phyloP scores from a whole-genome alignment of 441 rosid genomes.

The Cnidoscolus chayamansa region DNA sequence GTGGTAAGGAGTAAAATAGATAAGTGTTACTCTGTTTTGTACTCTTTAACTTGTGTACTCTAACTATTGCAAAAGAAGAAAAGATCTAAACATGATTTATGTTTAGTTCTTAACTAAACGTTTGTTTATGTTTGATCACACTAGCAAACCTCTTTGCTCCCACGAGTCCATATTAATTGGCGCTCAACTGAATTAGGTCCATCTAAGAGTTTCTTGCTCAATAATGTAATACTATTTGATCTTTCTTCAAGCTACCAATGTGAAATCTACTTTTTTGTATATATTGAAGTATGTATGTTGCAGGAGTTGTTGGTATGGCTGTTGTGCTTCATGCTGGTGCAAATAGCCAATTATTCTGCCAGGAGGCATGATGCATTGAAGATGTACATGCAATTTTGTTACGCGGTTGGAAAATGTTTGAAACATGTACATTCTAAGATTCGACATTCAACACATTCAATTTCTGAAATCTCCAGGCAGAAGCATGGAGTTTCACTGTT shows the following conservation, averaged over 20 bases:
- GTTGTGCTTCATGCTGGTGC: slow-evolving; percentile 1
- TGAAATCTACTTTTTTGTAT: not conserved
- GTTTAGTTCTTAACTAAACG: not conserved
- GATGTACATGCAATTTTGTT: not conserved
- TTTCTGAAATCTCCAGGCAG: not conserved
- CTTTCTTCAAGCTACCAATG: not conserved
- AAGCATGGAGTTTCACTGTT: not conserved
- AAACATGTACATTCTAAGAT: slow-evolving; percentile 7
- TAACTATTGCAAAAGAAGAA: not conserved
- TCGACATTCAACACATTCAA: not conserved
- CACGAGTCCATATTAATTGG: not conserved
- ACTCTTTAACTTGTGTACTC: not conserved
- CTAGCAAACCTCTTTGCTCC: not conserved
- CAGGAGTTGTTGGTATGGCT: not conserved
- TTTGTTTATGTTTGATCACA: not conserved
- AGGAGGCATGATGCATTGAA: slow-evolving; percentile 1
- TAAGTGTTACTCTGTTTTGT: not conserved
- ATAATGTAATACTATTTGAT: not conserved
- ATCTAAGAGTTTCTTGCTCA: not conserved
- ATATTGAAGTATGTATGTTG: not conserved
- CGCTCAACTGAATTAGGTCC: not conserved
- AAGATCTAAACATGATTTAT: not conserved
- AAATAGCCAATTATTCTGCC: not conserved
- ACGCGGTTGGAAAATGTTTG: not conserved
- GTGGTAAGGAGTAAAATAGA: not conserved